A percentile compares a stretch with the other conserved stretches of the same genome.
Conservation (phyloP, 2,329 filamentous ascomycete genomes). For the Cephalotrichum gorgonifer region DNA sequence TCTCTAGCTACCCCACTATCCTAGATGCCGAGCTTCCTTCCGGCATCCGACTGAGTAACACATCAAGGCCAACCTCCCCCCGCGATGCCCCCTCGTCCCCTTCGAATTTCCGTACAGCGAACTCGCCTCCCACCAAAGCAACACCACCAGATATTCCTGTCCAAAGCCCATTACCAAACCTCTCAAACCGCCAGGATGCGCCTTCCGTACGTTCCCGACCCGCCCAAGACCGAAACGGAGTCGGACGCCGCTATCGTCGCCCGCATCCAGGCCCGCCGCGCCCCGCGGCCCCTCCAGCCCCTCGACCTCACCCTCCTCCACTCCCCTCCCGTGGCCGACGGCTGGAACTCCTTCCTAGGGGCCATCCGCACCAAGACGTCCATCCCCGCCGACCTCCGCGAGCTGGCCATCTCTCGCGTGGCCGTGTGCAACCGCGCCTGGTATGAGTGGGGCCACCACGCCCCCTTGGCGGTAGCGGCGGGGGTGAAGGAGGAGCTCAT, state of each 20-base stretch:
- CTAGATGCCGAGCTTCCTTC: neutral
- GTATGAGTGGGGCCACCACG: conserved; percentile 79
- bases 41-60: too few relatives aligned
- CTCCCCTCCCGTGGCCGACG: conserved; percentile 62
- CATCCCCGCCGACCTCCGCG: conserved; percentile 48
- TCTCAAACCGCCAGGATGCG: conserved; percentile 40
- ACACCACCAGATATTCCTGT: neutral
- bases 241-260: conserved; percentile 47
- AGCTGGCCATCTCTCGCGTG: conserved; percentile 72
- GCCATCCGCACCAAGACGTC: conserved; percentile 45
- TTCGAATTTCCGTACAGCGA: neutral
- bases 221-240: conserved; percentile 29
- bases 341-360: conserved; percentile 62
- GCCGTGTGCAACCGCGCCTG: conserved; percentile 71
- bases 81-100: neutral
- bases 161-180: conserved; percentile 3
- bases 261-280: conserved; percentile 55
- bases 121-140: neutral
- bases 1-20: neutral
- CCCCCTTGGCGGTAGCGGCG: conserved; percentile 51
- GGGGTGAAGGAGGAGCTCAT: conserved; percentile 45
- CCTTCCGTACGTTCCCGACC: conserved; percentile 52
- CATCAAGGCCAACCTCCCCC: neutral
- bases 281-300: conserved; percentile 58
- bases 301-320: conserved; percentile 72